Percentiles rank a stretch among this genome's conserved stretches.
phyloP scores from a whole-genome alignment of 169 alveolate genomes.

The Plasmodium chabaudi region DNA sequence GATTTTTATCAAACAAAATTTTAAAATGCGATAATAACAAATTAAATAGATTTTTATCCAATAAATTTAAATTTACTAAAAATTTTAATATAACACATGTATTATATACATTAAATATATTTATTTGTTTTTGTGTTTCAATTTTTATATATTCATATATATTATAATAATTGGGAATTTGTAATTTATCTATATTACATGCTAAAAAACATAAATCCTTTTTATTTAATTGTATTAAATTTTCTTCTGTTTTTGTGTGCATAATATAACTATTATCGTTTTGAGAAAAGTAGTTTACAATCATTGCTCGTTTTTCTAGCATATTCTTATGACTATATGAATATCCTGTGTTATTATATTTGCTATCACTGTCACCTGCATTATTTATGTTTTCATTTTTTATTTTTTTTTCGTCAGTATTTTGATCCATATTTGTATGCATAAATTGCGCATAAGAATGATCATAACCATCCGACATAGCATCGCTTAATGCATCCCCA shows the following conservation, averaged over 20 bases:
- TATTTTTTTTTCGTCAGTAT: not conserved
- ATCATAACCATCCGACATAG: not conserved
- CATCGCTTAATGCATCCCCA: not conserved
- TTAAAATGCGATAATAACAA: constrained; percentile 25
- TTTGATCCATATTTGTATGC: not conserved
- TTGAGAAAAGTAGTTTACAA: constrained; percentile 33
- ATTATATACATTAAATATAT: constrained; percentile 31
- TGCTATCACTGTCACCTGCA: not conserved
- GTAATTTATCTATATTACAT: constrained; percentile 41
- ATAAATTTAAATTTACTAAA: constrained; percentile 46
- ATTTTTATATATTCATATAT: constrained; percentile 48
- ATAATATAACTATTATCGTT: constrained; percentile 18
- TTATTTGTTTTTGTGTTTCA: constrained; percentile 10
- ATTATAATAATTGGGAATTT: constrained; percentile 48
- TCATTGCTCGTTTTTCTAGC: constrained; percentile 12
- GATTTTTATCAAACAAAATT: constrained; percentile 58
- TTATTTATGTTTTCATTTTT: not conserved
- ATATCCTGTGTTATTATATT: too few species aligned
- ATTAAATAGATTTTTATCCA: constrained; percentile 32
- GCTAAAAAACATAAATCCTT: constrained; percentile 56
- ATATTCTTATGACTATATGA: not conserved
- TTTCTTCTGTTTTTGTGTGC: not conserved
- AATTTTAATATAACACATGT: constrained; percentile 37
- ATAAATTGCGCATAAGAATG: not conserved
- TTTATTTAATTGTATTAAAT: constrained; percentile 20